Conservation (phyloP, 2,329 filamentous ascomycete genomes). For the Hymenoscyphus infarciens region DNA sequence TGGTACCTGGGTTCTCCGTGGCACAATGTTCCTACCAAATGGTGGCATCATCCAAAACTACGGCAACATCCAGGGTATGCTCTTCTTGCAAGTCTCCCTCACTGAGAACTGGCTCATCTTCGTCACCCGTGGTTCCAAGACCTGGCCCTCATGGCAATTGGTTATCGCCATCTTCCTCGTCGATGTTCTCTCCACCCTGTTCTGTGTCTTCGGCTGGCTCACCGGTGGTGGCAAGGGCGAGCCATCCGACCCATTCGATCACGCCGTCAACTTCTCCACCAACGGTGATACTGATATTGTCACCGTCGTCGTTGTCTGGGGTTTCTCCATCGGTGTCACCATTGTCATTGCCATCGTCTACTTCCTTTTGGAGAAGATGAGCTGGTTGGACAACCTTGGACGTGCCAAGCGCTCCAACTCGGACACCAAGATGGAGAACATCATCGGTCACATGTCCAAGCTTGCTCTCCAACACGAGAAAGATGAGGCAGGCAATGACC, state of each 20-base stretch:
- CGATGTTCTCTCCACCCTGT: slow-evolving; percentile 68
- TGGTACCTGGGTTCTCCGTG: slow-evolving; percentile 71
- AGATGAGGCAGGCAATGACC: slow-evolving; percentile 41
- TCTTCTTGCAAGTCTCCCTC: slow-evolving; percentile 70
- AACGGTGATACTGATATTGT: slow-evolving; percentile 49
- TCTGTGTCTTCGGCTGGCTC: slow-evolving; percentile 73
- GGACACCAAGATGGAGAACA: slow-evolving; percentile 64
- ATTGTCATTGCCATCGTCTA: slow-evolving; percentile 65
- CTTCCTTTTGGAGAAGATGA: slow-evolving; percentile 56
- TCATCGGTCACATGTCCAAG: slow-evolving; percentile 62
- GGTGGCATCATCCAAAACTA: slow-evolving; percentile 74
- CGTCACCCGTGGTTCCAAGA: slow-evolving; percentile 69
- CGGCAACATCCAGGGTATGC: slow-evolving; percentile 69
- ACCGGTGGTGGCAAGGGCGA: slow-evolving; percentile 52
- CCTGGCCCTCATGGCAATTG: slow-evolving; percentile 72
- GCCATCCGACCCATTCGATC: slow-evolving; percentile 34
- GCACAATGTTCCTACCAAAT: slow-evolving; percentile 62
- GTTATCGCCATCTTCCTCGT: slow-evolving; percentile 68
- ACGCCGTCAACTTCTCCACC: slow-evolving; percentile 36
- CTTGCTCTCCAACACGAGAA: slow-evolving; percentile 57
- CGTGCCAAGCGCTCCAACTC: slow-evolving; percentile 58
- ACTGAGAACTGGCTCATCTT: slow-evolving; percentile 79
- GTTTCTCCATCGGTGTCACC: slow-evolving; percentile 62
- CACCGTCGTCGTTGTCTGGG: slow-evolving; percentile 63
- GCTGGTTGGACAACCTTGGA: slow-evolving; percentile 58